Base-by-base conservation (phyloP, 129 eudicot species). In the Cynara cardunculus region DNA sequence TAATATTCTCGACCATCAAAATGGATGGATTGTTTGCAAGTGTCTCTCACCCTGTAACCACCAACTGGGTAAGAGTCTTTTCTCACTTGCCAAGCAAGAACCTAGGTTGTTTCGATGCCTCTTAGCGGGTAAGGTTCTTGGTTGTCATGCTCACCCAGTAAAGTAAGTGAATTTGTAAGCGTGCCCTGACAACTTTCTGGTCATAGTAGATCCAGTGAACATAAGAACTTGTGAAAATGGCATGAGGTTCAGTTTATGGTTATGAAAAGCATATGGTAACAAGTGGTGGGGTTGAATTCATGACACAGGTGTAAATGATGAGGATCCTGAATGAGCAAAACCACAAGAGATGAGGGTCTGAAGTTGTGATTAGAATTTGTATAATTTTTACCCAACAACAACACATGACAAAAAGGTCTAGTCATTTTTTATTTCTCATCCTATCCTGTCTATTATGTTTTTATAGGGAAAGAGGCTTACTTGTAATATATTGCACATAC, bases 261-360 rank as follows among this genome's bases (percentile, higher is more conserved):
- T 56, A 56, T 18, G 65, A 18, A 56, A 56, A 56, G 65, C 64
- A 35, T 64, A 25, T 77, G 73, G 19, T 2, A 3, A 37, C 35
- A 37, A 77, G 56, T 22, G 5, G 62, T 77, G 73, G 11, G 24
- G 65, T 56, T 56, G 22, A 56, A 49, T 14, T 32, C 18, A 1
- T 77, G 34, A 32, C 49, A 79, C 61, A 79, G 82, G 68, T 78
- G 75, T 78, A 41, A 25, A 49, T 69, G 82, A 69, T 44, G 31
- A 25, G 25, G 18, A 25, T 67, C 19, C 25, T 46, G 22, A 76
- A 18, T 35, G 61, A 65, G 80, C 71, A 76, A 76, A 9, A 10
- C 31, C 7, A 19, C 66, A 62, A 56, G 24, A 56, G 24, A 56
- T 18, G 22, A 46, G 61, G 74, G 46, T 41, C 53, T 69, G n/a